These are phyloP conservation scores for Brassica napus DNA, from an alignment of 345 rosid genomes.

Conservation along the genomic window Da-Ae NC_063436.1:8976501-8977000, in stretches of 20 bases:
- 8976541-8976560: neutral
- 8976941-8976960: neutral
- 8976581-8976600: constrained; percentile 22
- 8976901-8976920: neutral
- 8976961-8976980: neutral
- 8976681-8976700: constrained; percentile 3
- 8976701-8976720: constrained; percentile 8
- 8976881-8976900: neutral
- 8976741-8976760: neutral
- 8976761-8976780: neutral
- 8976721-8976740: neutral
- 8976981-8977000: neutral
- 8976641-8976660: constrained; percentile 25
- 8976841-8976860: neutral
- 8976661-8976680: constrained; percentile 36
- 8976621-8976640: constrained; percentile 3
- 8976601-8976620: constrained; percentile 12
- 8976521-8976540: neutral
- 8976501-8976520: neutral
- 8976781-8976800: neutral
- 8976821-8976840: neutral
- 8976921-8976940: neutral
- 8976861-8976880: neutral
- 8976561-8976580: constrained; percentile 16
- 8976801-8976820: neutral